A percentile compares a stretch with the other conserved stretches of the same genome.
phyloP scores from a whole-genome alignment of 768 basidiomycete genomes.

The Pleurotus ostreatus region DNA sequence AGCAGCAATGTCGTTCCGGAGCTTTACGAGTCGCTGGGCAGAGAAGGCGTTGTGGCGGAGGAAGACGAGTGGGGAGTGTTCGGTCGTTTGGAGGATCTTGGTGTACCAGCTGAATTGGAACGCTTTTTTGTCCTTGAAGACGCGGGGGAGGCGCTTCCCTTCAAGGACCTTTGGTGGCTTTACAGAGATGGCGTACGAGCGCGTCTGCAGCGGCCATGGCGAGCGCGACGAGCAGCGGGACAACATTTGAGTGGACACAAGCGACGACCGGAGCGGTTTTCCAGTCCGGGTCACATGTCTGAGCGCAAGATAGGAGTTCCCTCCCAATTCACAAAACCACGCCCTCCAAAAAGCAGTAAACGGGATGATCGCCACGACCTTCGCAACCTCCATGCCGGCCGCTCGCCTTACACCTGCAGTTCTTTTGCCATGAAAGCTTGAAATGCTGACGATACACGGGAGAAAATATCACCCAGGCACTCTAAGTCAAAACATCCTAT shows the following conservation, averaged over 20 bases:
- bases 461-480: too few relatives aligned
- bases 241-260: not conserved
- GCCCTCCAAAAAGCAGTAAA: too few relatives aligned
- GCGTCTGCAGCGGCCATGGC: slow-evolving; percentile 23
- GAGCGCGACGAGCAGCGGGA: slow-evolving; percentile 25
- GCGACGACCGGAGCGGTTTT: not conserved
- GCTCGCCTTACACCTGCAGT: too few relatives aligned
- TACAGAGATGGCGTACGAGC: slow-evolving; percentile 57
- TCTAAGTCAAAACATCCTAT: too few relatives aligned
- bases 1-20: slow-evolving; percentile 63
- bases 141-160: slow-evolving; percentile 55
- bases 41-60: slow-evolving; percentile 76
- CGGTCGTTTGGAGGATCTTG: slow-evolving; percentile 58
- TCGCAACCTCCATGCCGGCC: too few relatives aligned
- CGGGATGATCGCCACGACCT: too few relatives aligned
- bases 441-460: too few relatives aligned
- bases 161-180: slow-evolving; percentile 46
- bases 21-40: slow-evolving; percentile 58
- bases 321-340: too few relatives aligned
- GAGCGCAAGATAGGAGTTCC: not conserved
- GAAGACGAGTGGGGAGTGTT: slow-evolving; percentile 64
- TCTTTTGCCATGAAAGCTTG: too few relatives aligned
- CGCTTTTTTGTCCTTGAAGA: slow-evolving; percentile 75
- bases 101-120: slow-evolving; percentile 80
- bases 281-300: not conserved